Evolutionary conservation across 306 rosid genomes (phyloP), one percentile per base, ranked within the genome.

Genomic region (Ochetophila trinervis): DNA sequence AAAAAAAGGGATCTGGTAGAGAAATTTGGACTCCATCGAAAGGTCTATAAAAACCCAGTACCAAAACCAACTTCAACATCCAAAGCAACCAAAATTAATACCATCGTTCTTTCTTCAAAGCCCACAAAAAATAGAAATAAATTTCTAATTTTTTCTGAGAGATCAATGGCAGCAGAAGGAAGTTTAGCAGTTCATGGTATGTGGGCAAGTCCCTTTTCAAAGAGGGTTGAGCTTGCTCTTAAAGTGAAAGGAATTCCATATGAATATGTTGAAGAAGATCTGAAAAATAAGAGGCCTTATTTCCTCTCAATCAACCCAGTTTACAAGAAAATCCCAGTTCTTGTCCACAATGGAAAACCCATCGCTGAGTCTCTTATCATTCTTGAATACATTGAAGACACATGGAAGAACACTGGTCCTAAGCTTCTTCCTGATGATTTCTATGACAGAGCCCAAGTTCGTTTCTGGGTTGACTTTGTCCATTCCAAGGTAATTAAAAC

Each of bases 201-300:
- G 35, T 69, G 71, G 71, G 50, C 50, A 49, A 63, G 71, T 6
- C 57, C 80, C 53, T 69, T 16, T n/a, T 35, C 15, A 1, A 69
- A 48, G 66, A 55, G 55, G 62, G 72, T 73, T 34, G 72, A 65
- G 18, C 24, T 73, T 10, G 67, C 67, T 37, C 78, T 74, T 4
- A 66, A 53, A 32, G n/a, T 51, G 4, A 60, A 74, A 40, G 62
- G 63, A 12, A 66, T 74, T 35, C 58, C 73, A 19, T 74, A 59
- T 36, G 73, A 74, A 20, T 74, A 74, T n/a, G 67, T 74, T 23
- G 75, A 75, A 37, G 80, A 74, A 62, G 65, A 74, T 44, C n/a
- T 74, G 57, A 66, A 3, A 34, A 67, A 74, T 53, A 74, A 74
- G 34, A 74, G 79, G 16, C 32, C 63, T 22, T 16, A 27, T 5